These are phyloP conservation scores for Aspergillus affinis DNA, from an alignment of 495 filamentous ascomycete genomes.

Conservation along the genomic window DNA sequence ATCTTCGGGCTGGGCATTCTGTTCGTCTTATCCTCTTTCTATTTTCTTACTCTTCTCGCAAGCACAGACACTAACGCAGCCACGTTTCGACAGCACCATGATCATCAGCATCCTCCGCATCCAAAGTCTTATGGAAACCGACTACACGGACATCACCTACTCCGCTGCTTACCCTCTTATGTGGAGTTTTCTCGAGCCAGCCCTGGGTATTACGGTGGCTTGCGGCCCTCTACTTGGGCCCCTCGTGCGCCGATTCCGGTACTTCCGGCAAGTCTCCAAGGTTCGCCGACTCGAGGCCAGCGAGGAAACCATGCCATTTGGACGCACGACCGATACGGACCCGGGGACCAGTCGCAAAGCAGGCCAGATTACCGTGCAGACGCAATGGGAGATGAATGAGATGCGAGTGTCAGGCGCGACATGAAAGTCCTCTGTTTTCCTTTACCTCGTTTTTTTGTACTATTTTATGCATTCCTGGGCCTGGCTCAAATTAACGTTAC, in stretches of 20 bases:
- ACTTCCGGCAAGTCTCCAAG: neutral
- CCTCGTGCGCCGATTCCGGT: neutral
- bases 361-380: neutral
- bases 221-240: neutral
- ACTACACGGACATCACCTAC: neutral
- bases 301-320: neutral
- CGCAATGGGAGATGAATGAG: neutral
- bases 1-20: neutral
- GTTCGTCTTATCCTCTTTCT: neutral
- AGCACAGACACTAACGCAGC: neutral
- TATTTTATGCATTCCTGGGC: too few relatives aligned
- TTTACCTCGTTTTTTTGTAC: too few relatives aligned
- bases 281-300: neutral
- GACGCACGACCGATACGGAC: neutral
- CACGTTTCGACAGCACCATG: neutral
- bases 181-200: neutral
- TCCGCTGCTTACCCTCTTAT: neutral
- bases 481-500: too few relatives aligned
- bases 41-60: neutral
- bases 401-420: neutral
- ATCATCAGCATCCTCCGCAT: neutral
- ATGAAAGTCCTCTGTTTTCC: too few relatives aligned
- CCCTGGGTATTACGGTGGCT: neutral
- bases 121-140: neutral
- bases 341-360: neutral